A percentile compares a stretch with the other conserved stretches of the same genome.
Conservation (phyloP, 108 stramenopile species). For the Cyclotella cryptica region DNA sequence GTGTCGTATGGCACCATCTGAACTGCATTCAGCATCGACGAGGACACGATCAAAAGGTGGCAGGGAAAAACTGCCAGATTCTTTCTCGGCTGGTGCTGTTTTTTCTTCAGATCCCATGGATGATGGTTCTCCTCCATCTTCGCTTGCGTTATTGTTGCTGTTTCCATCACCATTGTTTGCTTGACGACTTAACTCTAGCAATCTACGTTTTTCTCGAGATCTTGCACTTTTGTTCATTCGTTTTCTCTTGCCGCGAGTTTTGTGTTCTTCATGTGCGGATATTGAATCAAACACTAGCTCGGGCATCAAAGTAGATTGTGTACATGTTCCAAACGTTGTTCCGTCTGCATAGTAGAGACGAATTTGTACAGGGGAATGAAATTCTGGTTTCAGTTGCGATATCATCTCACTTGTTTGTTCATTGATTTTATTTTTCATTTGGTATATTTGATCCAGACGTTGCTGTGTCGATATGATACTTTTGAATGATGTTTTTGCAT, state of each 20-base stretch:
- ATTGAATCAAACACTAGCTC: slow-evolving; percentile 78
- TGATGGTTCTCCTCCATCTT: background rate
- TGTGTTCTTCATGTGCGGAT: slow-evolving; percentile 58
- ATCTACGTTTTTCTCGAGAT: slow-evolving; percentile 70
- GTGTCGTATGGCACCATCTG: slow-evolving; percentile 90
- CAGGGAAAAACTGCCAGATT: slow-evolving; percentile 6
- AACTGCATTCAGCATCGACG: slow-evolving; percentile 96
- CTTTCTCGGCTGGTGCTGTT: background rate
- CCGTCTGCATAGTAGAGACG: slow-evolving; percentile 77
- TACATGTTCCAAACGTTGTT: slow-evolving; percentile 66
- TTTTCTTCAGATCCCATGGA: slow-evolving; percentile 6
- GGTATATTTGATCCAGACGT: slow-evolving; percentile 34
- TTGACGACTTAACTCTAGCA: slow-evolving; percentile 46
- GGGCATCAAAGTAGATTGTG: slow-evolving; percentile 5
- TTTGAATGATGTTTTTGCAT: slow-evolving; percentile 76
- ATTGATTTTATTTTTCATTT: slow-evolving; percentile 14
- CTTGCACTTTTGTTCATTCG: slow-evolving; percentile 88
- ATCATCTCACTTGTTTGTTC: background rate
- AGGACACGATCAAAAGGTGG: slow-evolving; percentile 84
- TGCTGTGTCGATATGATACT: slow-evolving; percentile 71
- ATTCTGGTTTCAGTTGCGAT: too few relatives aligned
- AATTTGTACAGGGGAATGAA: slow-evolving; percentile 34
- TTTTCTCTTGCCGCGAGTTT: slow-evolving; percentile 68
- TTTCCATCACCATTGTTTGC: background rate
- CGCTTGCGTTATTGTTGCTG: background rate